Conservation (phyloP, 2,329 filamentous ascomycete species). For the Arthrobotrys sinensis region DNA sequence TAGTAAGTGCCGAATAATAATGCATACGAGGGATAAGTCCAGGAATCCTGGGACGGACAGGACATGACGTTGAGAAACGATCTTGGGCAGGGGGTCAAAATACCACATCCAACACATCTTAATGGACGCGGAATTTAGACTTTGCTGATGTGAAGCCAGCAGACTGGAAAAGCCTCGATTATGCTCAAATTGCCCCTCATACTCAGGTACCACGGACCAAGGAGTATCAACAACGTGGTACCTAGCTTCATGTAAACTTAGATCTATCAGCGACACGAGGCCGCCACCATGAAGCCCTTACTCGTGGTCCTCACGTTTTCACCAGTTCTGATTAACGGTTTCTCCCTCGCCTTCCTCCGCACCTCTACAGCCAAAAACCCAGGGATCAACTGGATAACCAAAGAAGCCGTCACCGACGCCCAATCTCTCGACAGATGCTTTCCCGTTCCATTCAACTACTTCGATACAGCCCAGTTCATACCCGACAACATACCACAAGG, state of each 20-base stretch:
- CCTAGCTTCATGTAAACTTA: not conserved
- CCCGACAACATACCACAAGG: conserved; percentile 32
- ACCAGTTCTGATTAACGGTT: conserved; percentile 6
- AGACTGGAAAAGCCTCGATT: not conserved
- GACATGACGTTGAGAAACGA: not conserved
- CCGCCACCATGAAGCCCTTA: not conserved
- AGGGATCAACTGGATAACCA: conserved; percentile 45
- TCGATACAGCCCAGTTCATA: conserved; percentile 50
- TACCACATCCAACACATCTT: conserved; percentile 12
- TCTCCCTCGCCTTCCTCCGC: conserved; percentile 46
- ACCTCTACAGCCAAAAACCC: conserved; percentile 6
- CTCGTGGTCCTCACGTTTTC: conserved; percentile 4
- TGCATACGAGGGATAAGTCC: not conserved
- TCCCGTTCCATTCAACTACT: conserved; percentile 40
- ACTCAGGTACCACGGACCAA: conserved; percentile 2
- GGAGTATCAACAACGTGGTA: not conserved
- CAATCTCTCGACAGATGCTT: conserved; percentile 33
- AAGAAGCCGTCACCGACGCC: conserved; percentile 5
- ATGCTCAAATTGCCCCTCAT: conserved; percentile 32
- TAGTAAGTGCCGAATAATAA: not conserved
- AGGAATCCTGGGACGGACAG: conserved; percentile 7
- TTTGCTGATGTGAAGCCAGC: not conserved
- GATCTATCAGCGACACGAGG: not conserved
- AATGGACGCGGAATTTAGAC: not conserved
- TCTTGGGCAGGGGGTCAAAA: not conserved